Evolutionary conservation across 345 rosid genomes (phyloP).

Genomic region (Rhizophora mangle): DNA sequence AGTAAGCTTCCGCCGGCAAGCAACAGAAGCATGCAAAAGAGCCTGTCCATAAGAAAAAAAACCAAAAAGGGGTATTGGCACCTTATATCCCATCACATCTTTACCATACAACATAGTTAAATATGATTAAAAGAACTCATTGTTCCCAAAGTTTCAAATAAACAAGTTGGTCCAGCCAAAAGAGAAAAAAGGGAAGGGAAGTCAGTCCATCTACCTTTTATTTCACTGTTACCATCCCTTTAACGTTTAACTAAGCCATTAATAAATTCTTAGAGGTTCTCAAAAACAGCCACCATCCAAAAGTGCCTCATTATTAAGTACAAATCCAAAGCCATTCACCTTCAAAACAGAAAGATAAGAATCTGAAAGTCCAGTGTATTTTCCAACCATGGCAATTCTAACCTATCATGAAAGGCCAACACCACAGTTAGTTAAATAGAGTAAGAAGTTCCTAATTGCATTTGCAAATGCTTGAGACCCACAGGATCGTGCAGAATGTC

Average conservation of each 20-base stretch:
- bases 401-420: slow-evolving; percentile 45
- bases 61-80: background rate
- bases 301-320: background rate
- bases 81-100: slow-evolving; percentile 1
- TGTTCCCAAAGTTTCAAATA: too few species aligned
- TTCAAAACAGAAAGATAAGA: slow-evolving; percentile 81
- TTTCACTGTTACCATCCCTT: too few species aligned
- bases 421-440: slow-evolving; percentile 7
- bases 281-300: too few species aligned
- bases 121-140: background rate
- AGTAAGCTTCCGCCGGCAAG: slow-evolving; percentile 76
- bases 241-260: too few species aligned
- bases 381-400: slow-evolving; percentile 91
- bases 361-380: slow-evolving; percentile 87
- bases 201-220: too few species aligned
- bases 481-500: slow-evolving; percentile 73
- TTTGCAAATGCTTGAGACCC: slow-evolving; percentile 18
- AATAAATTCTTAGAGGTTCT: too few species aligned
- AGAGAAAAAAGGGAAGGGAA: too few species aligned
- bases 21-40: slow-evolving; percentile 92
- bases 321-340: slow-evolving; percentile 32
- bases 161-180: too few species aligned
- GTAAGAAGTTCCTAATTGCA: slow-evolving; percentile 2
- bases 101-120: background rate
- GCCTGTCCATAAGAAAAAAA: slow-evolving; percentile 50